Base-by-base conservation (phyloP, 768 basidiomycete genomes). In the Calocybe gangraenosa region DNA sequence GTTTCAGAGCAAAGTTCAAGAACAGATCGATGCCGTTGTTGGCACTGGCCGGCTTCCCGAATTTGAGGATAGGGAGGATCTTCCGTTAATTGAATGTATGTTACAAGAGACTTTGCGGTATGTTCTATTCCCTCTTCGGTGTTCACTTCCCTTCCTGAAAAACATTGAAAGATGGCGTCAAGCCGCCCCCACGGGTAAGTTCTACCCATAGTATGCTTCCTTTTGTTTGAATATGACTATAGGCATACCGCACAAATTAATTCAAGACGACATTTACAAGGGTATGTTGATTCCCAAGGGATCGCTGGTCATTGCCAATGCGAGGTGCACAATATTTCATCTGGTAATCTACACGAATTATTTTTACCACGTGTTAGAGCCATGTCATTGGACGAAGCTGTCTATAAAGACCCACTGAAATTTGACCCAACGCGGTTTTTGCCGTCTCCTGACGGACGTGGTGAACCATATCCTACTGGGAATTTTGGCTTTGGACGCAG, bases 21-120 rank as follows among this genome's bases (percentile, higher is more conserved):
- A 48, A 22, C 62, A 66, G 46, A 51, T 66, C 19, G 61, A 64
- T 40, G 15, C 40, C 5, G 52, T 63, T 14, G 37, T 61, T 11
- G 62, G 62, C 11, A 8, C 36, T 9, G 49, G 52, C 17, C 48
- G 63, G 17, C 54, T 66, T 33, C 65, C 65, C 3, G 51, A 46
- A 20, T 47, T 63, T 31, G 42, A 42, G 8, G 62, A 64, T 36
- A 33, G 55, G 18, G 41, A 40, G 20, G 35, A 32, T 31, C 47
- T 64, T 3, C 55, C 60, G 1, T 64, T 59, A 44, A 21, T 64
- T 15, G 50, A 56, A 43, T 52, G 50, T 22, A 2, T 58, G 2
- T 14, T 56, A 2, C 52, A 54, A 21, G 55, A 56, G 40, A 47
- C 45, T 2, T 20, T 56, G 14, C 40, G 55, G 52, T 28, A 28